Conservation (phyloP, 257 asterid species). For the Solanum commersonii region DNA sequence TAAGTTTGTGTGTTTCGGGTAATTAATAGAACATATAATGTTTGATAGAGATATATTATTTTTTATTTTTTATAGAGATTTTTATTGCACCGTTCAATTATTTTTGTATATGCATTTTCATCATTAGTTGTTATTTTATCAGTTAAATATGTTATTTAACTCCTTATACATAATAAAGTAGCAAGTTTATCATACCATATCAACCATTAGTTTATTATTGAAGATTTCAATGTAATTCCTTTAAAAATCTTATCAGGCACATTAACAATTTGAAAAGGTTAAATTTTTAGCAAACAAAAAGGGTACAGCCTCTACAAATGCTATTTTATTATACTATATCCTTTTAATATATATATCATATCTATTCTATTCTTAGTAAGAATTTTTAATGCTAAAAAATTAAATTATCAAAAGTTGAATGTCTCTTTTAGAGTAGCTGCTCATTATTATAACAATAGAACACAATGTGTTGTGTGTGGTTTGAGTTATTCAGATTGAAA, state of each 20-base stretch:
- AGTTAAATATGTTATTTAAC: background rate
- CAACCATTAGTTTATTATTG: background rate
- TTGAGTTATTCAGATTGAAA: too few species aligned
- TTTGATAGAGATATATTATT: background rate
- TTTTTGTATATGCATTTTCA: background rate
- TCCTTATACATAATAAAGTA: background rate
- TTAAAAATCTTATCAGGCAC: background rate
- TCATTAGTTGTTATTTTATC: too few species aligned
- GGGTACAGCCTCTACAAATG: background rate
- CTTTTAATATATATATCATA: too few species aligned
- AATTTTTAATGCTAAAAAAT: too few species aligned
- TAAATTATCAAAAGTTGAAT: too few species aligned
- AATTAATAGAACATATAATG: too few species aligned
- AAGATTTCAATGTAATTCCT: too few species aligned
- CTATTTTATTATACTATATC: background rate
- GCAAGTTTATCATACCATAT: background rate
- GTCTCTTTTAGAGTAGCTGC: too few species aligned
- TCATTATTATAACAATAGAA: too few species aligned
- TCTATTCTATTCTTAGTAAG: too few species aligned
- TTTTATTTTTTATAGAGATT: background rate
- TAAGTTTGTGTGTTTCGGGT: background rate
- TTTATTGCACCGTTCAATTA: background rate
- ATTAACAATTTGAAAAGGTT: too few species aligned
- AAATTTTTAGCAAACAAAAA: background rate
- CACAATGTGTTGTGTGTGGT: too few species aligned